These are phyloP conservation scores for Peronospora destructor DNA, from an alignment of 352 stramenopile genomes.

Conservation along the genomic window DNA sequence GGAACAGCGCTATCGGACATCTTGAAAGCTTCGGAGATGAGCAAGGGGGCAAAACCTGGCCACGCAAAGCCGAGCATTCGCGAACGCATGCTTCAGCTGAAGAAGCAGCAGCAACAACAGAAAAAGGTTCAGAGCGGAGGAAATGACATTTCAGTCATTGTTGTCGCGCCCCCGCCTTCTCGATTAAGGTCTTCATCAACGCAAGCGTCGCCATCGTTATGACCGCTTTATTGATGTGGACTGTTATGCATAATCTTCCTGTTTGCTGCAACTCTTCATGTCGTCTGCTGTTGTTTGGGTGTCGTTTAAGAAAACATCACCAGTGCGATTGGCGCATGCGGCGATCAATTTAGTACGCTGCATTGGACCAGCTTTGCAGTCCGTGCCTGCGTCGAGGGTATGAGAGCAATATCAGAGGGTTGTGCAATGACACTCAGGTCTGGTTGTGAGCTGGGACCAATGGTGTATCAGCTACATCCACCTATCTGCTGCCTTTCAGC, in stretches of 20 bases:
- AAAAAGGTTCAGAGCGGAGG: slow-evolving; percentile 26
- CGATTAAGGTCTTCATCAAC: slow-evolving; percentile 15
- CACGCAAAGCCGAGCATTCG: slow-evolving; percentile 42
- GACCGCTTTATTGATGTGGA: slow-evolving; percentile 17
- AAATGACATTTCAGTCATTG: slow-evolving; percentile 24
- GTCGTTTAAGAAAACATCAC: neutral
- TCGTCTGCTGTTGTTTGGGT: neutral
- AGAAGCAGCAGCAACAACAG: slow-evolving; percentile 34
- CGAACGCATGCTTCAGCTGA: slow-evolving; percentile 49
- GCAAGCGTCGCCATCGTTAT: slow-evolving; percentile 22
- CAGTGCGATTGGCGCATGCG: neutral
- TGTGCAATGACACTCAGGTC: neutral
- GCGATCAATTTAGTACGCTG: neutral
- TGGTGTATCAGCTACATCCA: neutral
- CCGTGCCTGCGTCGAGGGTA: neutral
- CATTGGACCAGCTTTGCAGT: neutral
- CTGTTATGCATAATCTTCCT: slow-evolving; percentile 21
- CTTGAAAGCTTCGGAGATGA: slow-evolving; percentile 51
- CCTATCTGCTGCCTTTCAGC: no score
- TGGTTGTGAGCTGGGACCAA: neutral
- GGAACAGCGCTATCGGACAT: slow-evolving; percentile 50
- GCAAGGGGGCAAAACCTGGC: slow-evolving; percentile 27
- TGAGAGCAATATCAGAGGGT: neutral
- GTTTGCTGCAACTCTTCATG: slow-evolving; percentile 19
- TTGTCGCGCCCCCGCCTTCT: slow-evolving; percentile 17